These are phyloP conservation scores for Populus hybrid DNA, from an alignment of 441 rosid genomes.

Conservation along the genomic window DNA sequence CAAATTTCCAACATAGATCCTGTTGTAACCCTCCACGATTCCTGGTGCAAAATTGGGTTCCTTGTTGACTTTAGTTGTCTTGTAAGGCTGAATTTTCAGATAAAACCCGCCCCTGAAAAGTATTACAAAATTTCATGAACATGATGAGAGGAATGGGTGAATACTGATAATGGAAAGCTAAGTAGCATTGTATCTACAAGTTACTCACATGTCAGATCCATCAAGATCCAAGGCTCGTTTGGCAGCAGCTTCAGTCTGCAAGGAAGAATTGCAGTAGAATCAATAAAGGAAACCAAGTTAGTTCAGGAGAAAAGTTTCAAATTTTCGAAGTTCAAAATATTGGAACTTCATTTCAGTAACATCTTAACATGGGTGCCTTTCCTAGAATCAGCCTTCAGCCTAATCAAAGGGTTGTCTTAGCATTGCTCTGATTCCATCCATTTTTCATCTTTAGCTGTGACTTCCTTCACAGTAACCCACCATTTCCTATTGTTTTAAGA, in stretches of 20 bases:
- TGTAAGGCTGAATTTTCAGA: constrained; percentile 80
- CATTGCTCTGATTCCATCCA: background rate
- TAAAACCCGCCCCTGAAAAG: constrained; percentile 70
- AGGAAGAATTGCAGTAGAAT: constrained; percentile 1
- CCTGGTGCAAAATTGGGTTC: constrained; percentile 53
- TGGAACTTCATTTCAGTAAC: background rate
- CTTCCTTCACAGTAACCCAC: background rate
- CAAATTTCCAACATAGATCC: constrained; percentile 77
- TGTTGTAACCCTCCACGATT: constrained; percentile 80
- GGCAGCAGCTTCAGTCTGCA: constrained; percentile 82
- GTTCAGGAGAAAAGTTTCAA: background rate
- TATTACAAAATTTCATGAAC: constrained; percentile 20
- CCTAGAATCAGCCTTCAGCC: background rate
- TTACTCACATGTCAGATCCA: constrained; percentile 88
- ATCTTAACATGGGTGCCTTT: background rate
- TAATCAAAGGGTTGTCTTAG: background rate
- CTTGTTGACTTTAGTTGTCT: constrained; percentile 40
- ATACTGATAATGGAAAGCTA: background rate
- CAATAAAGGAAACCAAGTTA: background rate
- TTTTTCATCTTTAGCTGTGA: background rate
- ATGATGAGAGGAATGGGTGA: constrained; percentile 2
- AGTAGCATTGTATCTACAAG: constrained; percentile 3
- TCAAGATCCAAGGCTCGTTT: constrained; percentile 84
- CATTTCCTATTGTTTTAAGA: background rate
- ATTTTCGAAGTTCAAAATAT: background rate